Conservation (phyloP, 2,329 filamentous ascomycete species). For the Cryphonectria japonica region DNA sequence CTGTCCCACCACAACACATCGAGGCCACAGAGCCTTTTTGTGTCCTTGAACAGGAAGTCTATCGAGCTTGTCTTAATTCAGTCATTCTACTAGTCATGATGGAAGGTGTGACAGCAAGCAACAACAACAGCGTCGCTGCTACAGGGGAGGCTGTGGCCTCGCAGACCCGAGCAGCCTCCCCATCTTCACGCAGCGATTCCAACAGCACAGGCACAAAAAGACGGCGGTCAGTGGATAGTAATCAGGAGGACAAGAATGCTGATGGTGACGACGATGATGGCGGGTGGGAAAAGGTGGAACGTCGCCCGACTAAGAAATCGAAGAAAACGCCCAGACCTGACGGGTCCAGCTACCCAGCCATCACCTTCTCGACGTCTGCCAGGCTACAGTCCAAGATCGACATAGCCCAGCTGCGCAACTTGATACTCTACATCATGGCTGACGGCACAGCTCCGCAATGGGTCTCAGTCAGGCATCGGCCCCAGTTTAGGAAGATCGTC, state of each 20-base stretch:
- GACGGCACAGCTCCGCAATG: slow-evolving; percentile 68
- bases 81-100: not conserved
- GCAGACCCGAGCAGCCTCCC: slow-evolving; percentile 1
- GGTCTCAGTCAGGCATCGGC: slow-evolving; percentile 65
- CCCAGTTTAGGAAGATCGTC: slow-evolving; percentile 77
- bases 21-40: not conserved
- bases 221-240: slow-evolving; percentile 22
- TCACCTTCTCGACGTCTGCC: slow-evolving; percentile 60
- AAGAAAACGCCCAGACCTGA: slow-evolving; percentile 64
- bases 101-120: not conserved
- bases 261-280: slow-evolving; percentile 41
- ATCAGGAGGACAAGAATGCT: slow-evolving; percentile 38
- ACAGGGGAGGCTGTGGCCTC: not conserved
- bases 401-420: slow-evolving; percentile 63
- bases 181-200: slow-evolving; percentile 25
- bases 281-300: slow-evolving; percentile 57
- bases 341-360: slow-evolving; percentile 61
- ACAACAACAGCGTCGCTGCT: not conserved
- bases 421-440: slow-evolving; percentile 69
- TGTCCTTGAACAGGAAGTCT: not conserved
- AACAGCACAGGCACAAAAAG: slow-evolving; percentile 25
- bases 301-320: slow-evolving; percentile 58
- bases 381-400: slow-evolving; percentile 66
- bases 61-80: not conserved
- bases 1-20: not conserved